Evolutionary conservation across 805 yeast species (phyloP).

Genomic region (Starmerella bombi): DNA sequence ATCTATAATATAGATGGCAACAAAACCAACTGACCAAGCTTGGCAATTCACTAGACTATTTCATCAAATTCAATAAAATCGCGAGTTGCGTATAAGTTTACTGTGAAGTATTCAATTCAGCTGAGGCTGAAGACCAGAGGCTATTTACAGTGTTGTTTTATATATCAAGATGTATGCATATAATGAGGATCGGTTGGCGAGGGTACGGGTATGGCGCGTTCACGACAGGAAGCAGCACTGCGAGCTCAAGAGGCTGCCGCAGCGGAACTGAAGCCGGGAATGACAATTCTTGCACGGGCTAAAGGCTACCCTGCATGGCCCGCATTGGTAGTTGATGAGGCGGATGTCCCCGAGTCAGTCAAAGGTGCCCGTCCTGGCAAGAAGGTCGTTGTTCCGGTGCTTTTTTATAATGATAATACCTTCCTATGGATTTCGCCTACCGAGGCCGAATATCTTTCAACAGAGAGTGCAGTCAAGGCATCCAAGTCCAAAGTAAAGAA

Average conservation of each 20-base stretch:
- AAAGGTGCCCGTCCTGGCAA: constrained; percentile 37
- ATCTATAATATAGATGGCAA: too few relatives aligned
- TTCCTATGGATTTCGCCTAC: constrained; percentile 46
- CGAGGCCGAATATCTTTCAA: constrained; percentile 16
- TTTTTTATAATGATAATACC: constrained; percentile 56
- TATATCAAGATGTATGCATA: too few relatives aligned
- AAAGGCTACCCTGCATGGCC: constrained; percentile 86
- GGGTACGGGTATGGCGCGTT: neutral
- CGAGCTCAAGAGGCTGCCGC: neutral
- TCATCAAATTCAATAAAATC: too few relatives aligned
- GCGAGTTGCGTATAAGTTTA: too few relatives aligned
- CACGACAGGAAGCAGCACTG: neutral
- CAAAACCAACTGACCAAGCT: too few relatives aligned
- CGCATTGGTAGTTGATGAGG: constrained; percentile 54
- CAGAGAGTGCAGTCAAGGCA: constrained; percentile 15
- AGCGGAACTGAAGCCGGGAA: constrained; percentile 41
- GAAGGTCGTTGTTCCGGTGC: constrained; percentile 34
- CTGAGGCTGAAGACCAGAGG: too few relatives aligned
- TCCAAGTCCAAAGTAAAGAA: constrained; percentile 15
- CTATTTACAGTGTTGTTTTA: too few relatives aligned
- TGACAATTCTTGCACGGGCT: constrained; percentile 55
- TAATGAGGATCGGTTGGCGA: too few relatives aligned
- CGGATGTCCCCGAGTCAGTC: constrained; percentile 47
- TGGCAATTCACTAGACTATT: too few relatives aligned
- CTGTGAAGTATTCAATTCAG: too few relatives aligned